A percentile compares a stretch with the other conserved stretches of the same genome.
phyloP scores from a whole-genome alignment of 2,329 filamentous ascomycete genomes.

The Stromatinia cepivora region DNA sequence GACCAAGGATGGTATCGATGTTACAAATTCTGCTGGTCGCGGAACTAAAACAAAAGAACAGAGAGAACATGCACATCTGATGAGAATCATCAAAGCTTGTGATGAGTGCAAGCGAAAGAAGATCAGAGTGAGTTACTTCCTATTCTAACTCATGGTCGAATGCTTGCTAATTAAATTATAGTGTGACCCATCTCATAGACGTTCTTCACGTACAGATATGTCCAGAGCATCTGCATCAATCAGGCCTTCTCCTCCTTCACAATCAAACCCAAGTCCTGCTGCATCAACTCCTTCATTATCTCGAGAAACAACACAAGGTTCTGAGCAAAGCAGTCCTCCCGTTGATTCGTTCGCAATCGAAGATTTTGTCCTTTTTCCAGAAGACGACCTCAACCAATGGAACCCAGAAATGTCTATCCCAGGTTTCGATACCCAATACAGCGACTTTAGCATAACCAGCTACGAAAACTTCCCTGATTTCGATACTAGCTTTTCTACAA shows the following conservation, averaged over 20 bases:
- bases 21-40: constrained; percentile 62
- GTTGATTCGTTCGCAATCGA: constrained; percentile 33
- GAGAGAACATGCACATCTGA: constrained; percentile 64
- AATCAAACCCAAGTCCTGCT: constrained; percentile 27
- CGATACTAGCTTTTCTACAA: constrained; percentile 9
- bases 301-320: constrained; percentile 25
- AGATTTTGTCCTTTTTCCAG: constrained; percentile 39
- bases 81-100: constrained; percentile 69
- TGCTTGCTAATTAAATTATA: constrained; percentile 28
- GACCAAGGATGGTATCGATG: constrained; percentile 62
- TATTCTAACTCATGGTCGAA: not conserved
- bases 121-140: constrained; percentile 46
- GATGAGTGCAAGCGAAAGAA: constrained; percentile 63
- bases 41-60: constrained; percentile 68
- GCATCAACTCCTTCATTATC: constrained; percentile 26
- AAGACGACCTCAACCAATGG: constrained; percentile 31
- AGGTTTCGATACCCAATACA: constrained; percentile 28
- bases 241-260: constrained; percentile 28
- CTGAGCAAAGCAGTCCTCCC: constrained; percentile 27
- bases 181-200: constrained; percentile 40
- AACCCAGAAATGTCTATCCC: constrained; percentile 30
- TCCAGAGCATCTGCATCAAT: constrained; percentile 32
- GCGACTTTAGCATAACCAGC: constrained; percentile 34
- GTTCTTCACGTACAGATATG: constrained; percentile 31
- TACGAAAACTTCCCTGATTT: constrained; percentile 31